These are phyloP conservation scores for Yamadazyma dushanensis DNA, from an alignment of 1,139 yeast species.

Conservation along the genomic window DNA sequence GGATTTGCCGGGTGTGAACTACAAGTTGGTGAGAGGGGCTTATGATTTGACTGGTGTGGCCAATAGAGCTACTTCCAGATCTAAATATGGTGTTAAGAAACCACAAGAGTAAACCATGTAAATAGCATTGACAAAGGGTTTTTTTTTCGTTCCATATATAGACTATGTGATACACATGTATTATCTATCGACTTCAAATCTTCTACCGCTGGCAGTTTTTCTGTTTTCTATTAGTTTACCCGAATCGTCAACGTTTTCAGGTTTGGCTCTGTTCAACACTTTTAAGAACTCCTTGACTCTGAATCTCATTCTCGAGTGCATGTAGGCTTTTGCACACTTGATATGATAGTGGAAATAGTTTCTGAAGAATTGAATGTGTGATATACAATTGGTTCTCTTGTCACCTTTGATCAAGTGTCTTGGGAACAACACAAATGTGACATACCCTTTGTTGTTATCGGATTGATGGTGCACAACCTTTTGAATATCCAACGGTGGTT, in stretches of 20 bases:
- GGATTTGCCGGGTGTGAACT: conserved; percentile 98
- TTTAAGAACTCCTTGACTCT: conserved; percentile 92
- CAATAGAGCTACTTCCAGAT: conserved; percentile 83
- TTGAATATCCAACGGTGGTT: conserved; percentile 88
- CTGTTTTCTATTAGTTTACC: conserved; percentile 58
- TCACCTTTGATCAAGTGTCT: conserved; percentile 71
- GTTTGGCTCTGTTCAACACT: conserved; percentile 94
- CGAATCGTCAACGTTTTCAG: conserved; percentile 81
- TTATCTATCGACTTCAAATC: conserved; percentile 47
- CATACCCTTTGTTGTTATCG: conserved; percentile 63
- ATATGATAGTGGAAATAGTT: conserved; percentile 98
- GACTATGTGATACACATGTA: background rate
- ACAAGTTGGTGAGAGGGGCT: conserved; percentile 91
- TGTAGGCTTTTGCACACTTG: conserved; percentile 95
- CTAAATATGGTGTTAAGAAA: conserved; percentile 92
- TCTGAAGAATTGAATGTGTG: conserved; percentile 88
- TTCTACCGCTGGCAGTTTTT: conserved; percentile 82
- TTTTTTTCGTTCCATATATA: background rate
- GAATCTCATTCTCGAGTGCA: conserved; percentile 97
- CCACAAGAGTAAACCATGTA: conserved; percentile 41
- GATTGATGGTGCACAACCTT: conserved; percentile 29
- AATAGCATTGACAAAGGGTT: conserved; percentile 2
- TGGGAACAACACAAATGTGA: conserved; percentile 74
- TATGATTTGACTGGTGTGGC: conserved; percentile 95
- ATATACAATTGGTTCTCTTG: conserved; percentile 78